These are phyloP conservation scores for Podospora pseudopauciseta DNA, from an alignment of 495 filamentous ascomycete species.

Conservation along the genomic window DNA sequence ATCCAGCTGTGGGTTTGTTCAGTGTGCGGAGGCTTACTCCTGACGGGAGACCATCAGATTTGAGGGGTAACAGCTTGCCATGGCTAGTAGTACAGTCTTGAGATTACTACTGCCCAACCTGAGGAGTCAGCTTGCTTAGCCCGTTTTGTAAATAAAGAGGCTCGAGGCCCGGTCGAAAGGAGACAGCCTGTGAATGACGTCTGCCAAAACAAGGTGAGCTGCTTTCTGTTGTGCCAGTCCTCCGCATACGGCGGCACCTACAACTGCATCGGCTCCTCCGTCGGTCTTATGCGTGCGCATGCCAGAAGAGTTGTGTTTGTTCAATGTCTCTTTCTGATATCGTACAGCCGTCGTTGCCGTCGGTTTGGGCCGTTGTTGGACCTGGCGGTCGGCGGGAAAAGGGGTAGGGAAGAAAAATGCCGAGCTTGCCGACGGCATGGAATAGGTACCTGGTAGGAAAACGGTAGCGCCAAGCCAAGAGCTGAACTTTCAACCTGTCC, in stretches of 20 bases:
- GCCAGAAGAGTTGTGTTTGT: neutral
- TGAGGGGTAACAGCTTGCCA: too few species aligned
- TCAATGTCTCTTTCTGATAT: neutral
- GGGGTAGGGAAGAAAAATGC: neutral
- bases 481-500: neutral
- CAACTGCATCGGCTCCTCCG: neutral
- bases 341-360: neutral
- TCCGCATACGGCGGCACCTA: neutral
- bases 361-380: neutral
- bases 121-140: too few species aligned
- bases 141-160: too few species aligned
- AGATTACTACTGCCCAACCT: too few species aligned
- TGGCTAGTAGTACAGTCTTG: too few species aligned
- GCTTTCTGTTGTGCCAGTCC: neutral
- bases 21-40: too few species aligned
- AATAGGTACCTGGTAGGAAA: neutral
- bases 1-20: too few species aligned
- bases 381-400: neutral
- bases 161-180: too few species aligned
- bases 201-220: neutral
- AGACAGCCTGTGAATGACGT: neutral
- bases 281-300: neutral
- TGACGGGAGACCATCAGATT: too few species aligned
- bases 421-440: neutral
- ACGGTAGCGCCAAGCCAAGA: neutral